Conservation (phyloP, 352 stramenopile species). For the Ophiocytium majus region DNA sequence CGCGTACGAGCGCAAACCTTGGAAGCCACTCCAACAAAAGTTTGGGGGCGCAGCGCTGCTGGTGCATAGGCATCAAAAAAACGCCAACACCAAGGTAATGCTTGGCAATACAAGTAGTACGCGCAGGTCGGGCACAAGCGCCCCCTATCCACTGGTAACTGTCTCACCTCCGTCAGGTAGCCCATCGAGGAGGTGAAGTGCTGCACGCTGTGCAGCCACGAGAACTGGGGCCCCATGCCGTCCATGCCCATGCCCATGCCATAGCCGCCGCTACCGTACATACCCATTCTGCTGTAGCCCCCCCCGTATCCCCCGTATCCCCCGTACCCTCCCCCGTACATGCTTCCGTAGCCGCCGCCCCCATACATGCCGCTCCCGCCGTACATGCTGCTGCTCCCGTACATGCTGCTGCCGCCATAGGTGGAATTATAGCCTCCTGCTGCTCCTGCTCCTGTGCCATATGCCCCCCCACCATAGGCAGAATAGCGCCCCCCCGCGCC, state of each 20-base stretch:
- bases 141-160: background rate
- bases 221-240: conserved; percentile 52
- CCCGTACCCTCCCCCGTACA: conserved; percentile 23
- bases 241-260: conserved; percentile 38
- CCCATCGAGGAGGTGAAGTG: conserved; percentile 55
- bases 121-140: too few species aligned
- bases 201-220: conserved; percentile 56
- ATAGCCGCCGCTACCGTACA: conserved; percentile 30
- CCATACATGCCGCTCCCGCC: conserved; percentile 22
- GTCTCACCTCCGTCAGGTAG: conserved; percentile 53
- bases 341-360: conserved; percentile 33
- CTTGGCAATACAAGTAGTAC: too few species aligned
- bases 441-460: background rate
- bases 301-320: conserved; percentile 46
- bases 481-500: background rate
- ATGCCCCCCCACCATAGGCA: conserved; percentile 26
- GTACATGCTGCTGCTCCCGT: conserved; percentile 17
- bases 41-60: too few species aligned
- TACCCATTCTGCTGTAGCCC: conserved; percentile 36
- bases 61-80: too few species aligned
- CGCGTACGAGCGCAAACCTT: too few species aligned
- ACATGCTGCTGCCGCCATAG: conserved; percentile 24
- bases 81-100: too few species aligned
- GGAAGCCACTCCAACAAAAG: too few species aligned
- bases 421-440: conserved; percentile 23